phyloP scores from a whole-genome alignment of 2,329 filamentous ascomycete genomes.

The Fusarium sp. region DNA sequence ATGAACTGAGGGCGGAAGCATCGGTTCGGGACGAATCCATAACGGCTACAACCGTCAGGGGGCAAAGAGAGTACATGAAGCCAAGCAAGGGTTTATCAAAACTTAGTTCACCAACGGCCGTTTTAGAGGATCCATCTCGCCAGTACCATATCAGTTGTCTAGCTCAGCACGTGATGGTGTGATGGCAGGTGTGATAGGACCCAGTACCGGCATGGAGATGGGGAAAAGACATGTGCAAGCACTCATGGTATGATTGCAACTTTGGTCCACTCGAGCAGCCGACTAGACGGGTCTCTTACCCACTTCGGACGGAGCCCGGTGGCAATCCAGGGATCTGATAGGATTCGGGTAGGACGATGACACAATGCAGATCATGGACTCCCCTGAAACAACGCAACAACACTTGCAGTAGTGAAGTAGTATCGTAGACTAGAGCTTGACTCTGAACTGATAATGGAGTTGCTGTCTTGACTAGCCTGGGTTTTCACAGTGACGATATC shows the following conservation, averaged over 20 bases:
- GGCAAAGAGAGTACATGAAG: neutral
- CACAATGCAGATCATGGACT: conserved; percentile 20
- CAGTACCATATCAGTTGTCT: neutral
- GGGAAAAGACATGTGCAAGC: neutral
- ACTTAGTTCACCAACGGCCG: neutral
- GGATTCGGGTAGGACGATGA: conserved; percentile 8
- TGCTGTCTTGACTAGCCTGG: neutral
- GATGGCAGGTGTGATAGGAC: conserved; percentile 2
- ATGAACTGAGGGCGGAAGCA: conserved; percentile 17
- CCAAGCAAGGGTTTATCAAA: neutral
- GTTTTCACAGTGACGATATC: neutral
- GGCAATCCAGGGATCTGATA: neutral
- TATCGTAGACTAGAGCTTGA: neutral
- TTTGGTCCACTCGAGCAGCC: neutral
- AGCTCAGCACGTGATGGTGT: conserved; percentile 5
- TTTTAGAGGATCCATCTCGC: neutral
- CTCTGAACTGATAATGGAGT: conserved; percentile 1
- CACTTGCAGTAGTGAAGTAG: conserved; percentile 9
- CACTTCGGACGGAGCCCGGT: conserved; percentile 4
- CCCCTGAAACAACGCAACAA: neutral
- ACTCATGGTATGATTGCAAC: neutral
- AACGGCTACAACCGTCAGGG: conserved; percentile 19
- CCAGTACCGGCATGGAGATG: conserved; percentile 2
- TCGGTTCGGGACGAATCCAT: conserved; percentile 29
- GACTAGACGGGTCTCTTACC: conserved; percentile 1